These are phyloP conservation scores for Phoma sp. DNA, from an alignment of 2,329 filamentous ascomycete species.

Conservation along the genomic window DNA sequence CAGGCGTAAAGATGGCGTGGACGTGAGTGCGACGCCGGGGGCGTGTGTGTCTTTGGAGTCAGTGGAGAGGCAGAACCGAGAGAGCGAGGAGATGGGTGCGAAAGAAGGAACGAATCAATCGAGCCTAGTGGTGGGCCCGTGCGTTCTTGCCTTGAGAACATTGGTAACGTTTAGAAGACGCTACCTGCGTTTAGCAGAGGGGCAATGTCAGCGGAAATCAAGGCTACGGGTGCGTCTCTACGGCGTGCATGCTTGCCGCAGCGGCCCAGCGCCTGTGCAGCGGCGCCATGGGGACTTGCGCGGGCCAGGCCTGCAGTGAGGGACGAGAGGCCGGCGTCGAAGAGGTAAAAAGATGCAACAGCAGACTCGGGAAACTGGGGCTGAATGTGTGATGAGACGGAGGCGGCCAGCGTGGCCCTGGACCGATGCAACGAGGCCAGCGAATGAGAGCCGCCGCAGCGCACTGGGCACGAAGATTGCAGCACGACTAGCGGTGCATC, in stretches of 20 bases:
- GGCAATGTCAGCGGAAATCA: constrained; percentile 15
- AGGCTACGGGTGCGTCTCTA: constrained; percentile 13
- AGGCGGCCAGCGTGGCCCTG: constrained; percentile 21
- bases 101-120: constrained; percentile 21
- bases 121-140: constrained; percentile 24
- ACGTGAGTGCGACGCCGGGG: constrained; percentile 26
- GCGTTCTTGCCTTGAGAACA: constrained; percentile 19
- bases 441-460: constrained; percentile 17
- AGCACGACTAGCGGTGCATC: constrained; percentile 4
- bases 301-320: constrained; percentile 14
- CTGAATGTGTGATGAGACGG: constrained; percentile 33
- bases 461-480: constrained; percentile 16
- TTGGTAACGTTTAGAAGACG: constrained; percentile 23
- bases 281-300: constrained; percentile 4
- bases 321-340: constrained; percentile 25
- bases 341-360: constrained; percentile 24
- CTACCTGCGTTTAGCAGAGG: constrained; percentile 28
- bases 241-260: constrained; percentile 6
- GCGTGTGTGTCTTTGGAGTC: constrained; percentile 29
- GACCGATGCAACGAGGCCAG: constrained; percentile 7
- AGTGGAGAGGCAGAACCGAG: constrained; percentile 23
- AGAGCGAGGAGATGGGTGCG: constrained; percentile 19
- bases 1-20: constrained; percentile 15
- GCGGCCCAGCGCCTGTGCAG: constrained; percentile 11
- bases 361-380: constrained; percentile 22